Evolutionary conservation across 1,139 yeast genomes (phyloP), one percentile per base, ranked within the genome.

Genomic region (Blastobotrys aristatus): DNA sequence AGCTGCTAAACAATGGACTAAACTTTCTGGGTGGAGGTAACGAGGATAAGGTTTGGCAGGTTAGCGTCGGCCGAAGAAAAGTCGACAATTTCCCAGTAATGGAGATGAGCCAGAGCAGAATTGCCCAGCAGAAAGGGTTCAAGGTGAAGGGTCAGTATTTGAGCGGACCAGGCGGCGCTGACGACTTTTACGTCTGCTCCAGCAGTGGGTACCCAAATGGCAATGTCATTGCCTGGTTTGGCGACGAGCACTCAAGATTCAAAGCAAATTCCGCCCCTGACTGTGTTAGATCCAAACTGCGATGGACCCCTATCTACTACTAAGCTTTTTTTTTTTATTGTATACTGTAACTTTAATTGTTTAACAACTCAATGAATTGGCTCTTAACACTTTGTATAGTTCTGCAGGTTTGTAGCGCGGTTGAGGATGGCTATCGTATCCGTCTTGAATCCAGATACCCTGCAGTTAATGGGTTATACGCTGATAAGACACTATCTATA

Each of bases 51-150:
- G 17, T n/a, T 13, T 40, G 21, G 20, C 27, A 31, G 8, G 43
- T 40, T 5, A n/a, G 35, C 11, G 43, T 22, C 11, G 43, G 29
- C 21, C 27, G 37, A 22, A 18, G 14, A n/a, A n/a, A 40, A 8
- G 29, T 20, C 6, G 21, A 20, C 16, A 37, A 37, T 13, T 13
- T 24, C 3, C 43, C 43, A 10, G 43, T 40, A 10, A 17, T 40
- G 20, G 31, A 18, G 3, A 10, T 32, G 14, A 14, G 13, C 17
- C 18, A 4, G 29, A 22, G 11, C 37, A 20, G 13, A 18, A 22
- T 21, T 3, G n/a, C 29, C 29, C 37, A 24, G 10, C 43, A 40
- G 37, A 32, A 3, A 2, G 43, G 43, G 14, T 40, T 40, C 20
- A n/a, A 13, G n/a, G 17, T 40, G 13, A 20, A 20, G 3, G 30